Conservation (phyloP, 108 stramenopile species). For the Pseudonitzschia delicatissima region DNA sequence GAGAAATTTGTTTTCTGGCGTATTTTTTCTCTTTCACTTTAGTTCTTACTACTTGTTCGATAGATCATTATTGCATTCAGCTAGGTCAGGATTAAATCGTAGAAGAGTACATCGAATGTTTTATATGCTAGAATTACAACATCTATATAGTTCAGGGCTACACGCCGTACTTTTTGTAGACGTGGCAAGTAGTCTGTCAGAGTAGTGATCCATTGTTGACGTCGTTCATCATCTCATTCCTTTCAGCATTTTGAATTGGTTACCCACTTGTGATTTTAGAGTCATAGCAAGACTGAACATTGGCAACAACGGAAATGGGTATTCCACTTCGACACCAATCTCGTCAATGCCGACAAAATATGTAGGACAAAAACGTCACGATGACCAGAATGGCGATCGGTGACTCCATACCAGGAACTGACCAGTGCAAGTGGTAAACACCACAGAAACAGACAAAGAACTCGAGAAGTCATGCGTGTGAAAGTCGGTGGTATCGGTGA, state of each 20-base stretch:
- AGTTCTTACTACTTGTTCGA: too few species aligned
- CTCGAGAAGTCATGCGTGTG: slow-evolving; percentile 39
- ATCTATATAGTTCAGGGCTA: too few species aligned
- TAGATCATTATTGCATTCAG: too few species aligned
- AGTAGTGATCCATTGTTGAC: too few species aligned
- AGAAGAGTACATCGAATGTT: too few species aligned
- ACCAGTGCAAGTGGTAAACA: slow-evolving; percentile 43
- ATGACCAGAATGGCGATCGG: slow-evolving; percentile 25
- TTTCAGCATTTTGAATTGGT: slow-evolving; percentile 21
- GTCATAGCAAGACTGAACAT: slow-evolving; percentile 24
- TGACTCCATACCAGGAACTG: slow-evolving; percentile 17
- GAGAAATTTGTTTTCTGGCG: too few species aligned
- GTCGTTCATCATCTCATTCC: too few species aligned
- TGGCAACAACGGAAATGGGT: slow-evolving; percentile 48
- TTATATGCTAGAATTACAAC: too few species aligned
- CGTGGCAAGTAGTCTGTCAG: too few species aligned
- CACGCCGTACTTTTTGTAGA: too few species aligned
- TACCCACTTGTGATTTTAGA: slow-evolving; percentile 17
- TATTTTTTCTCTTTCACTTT: too few species aligned
- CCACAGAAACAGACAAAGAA: slow-evolving; percentile 37
- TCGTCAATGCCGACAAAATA: slow-evolving; percentile 56
- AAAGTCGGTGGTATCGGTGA: slow-evolving; percentile 55
- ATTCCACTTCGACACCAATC: slow-evolving; percentile 40
- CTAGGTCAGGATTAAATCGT: too few species aligned
- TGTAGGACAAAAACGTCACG: slow-evolving; percentile 30